phyloP scores from a whole-genome alignment of 257 asterid species.

The Nicotiana benthamiana region DNA sequence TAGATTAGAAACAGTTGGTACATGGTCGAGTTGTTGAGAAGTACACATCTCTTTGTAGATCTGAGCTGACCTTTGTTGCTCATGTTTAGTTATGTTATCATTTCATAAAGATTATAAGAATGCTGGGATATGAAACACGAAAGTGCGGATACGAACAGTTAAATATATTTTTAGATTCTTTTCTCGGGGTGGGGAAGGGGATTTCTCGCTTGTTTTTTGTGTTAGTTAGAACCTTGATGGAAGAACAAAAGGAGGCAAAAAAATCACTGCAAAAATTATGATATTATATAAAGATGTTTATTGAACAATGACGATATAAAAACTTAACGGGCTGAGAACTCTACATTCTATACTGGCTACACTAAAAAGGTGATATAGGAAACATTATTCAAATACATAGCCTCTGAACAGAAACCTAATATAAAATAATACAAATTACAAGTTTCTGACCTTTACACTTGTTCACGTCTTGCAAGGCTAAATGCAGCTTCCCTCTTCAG shows the following conservation, averaged over 20 bases:
- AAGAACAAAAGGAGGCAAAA: not conserved
- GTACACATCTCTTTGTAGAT: not conserved
- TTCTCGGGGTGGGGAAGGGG: not conserved
- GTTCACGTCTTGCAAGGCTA: constrained; percentile 1
- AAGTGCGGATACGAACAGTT: not conserved
- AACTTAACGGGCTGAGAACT: not conserved
- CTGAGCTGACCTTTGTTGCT: not conserved
- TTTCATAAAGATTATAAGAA: not conserved
- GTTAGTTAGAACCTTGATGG: not conserved
- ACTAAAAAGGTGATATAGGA: not conserved
- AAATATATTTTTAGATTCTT: too few relatives aligned
- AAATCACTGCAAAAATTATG: not conserved
- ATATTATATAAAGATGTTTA: not conserved
- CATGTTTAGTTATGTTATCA: not conserved
- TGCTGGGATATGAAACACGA: not conserved
- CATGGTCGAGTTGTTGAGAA: not conserved
- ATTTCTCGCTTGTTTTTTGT: not conserved
- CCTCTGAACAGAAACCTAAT: not conserved
- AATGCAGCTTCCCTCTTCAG: not conserved
- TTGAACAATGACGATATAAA: not conserved
- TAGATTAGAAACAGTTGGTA: not conserved
- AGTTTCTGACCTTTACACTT: not conserved
- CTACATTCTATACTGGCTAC: not conserved
- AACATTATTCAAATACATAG: not conserved
- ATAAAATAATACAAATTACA: not conserved